A percentile compares a stretch with the other conserved stretches of the same genome.
phyloP scores from a whole-genome alignment of 805 yeast genomes.

The Candida quercuum region DNA sequence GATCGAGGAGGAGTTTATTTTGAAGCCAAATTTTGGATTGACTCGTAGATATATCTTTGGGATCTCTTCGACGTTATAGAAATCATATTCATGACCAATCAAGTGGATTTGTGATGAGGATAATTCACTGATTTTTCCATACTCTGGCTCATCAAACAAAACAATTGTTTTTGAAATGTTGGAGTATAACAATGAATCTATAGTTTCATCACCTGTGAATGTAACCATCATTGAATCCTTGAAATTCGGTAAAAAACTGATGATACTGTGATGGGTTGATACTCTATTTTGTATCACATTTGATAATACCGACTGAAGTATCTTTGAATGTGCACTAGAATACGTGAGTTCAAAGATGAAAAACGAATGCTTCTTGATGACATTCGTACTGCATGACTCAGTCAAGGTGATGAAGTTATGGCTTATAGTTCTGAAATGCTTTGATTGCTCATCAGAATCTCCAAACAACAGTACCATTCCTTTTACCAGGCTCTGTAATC shows the following conservation, averaged over 20 bases:
- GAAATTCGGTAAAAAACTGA: too few species aligned
- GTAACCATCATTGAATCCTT: too few species aligned
- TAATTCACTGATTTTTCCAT: not conserved
- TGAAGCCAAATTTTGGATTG: conserved; percentile 12
- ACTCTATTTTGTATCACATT: not conserved
- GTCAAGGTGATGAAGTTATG: conserved; percentile 4
- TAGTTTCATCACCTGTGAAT: too few species aligned
- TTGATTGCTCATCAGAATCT: conserved; percentile 10
- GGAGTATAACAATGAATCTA: too few species aligned
- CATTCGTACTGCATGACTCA: not conserved
- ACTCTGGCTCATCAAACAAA: not conserved
- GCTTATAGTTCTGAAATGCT: conserved; percentile 9
- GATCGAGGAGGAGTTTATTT: conserved; percentile 12
- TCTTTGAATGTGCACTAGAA: too few species aligned
- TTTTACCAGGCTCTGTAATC: conserved; percentile 11
- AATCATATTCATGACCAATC: conserved; percentile 18
- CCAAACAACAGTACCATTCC: conserved; percentile 15
- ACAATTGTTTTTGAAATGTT: not conserved
- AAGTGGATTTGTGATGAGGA: conserved; percentile 5
- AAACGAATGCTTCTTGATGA: not conserved
- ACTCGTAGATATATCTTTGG: conserved; percentile 16
- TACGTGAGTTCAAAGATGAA: not conserved
- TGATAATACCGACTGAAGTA: too few species aligned
- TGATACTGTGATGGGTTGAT: not conserved
- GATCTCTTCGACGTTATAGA: conserved; percentile 6